phyloP scores from a whole-genome alignment of 768 basidiomycete species.

The Lactifluus echinatus region DNA sequence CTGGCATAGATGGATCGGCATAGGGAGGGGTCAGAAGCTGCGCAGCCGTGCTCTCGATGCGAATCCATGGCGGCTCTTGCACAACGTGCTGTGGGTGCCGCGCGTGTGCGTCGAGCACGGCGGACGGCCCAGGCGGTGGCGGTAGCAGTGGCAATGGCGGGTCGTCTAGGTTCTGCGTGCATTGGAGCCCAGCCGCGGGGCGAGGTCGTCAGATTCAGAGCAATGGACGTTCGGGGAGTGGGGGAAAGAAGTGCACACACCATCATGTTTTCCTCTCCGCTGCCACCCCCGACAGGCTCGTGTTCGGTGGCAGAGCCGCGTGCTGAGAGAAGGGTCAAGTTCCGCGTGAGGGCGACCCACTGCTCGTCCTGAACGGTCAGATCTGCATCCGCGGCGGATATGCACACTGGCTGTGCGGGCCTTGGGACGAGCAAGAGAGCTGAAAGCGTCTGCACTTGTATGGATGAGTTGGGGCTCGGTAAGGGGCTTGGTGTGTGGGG shows the following conservation, averaged over 20 bases:
- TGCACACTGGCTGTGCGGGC: not conserved
- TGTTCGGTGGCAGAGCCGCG: not conserved
- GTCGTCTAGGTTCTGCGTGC: constrained; percentile 14
- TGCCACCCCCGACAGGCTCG: not conserved
- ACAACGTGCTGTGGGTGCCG: constrained; percentile 7
- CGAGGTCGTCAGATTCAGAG: constrained; percentile 1
- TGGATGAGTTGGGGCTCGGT: constrained; percentile 21
- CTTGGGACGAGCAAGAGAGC: not conserved
- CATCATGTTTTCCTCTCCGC: constrained; percentile 42
- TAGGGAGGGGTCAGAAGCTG: not conserved
- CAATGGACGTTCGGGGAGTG: not conserved
- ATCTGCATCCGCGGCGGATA: constrained; percentile 14
- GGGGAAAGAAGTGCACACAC: not conserved
- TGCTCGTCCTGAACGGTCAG: constrained; percentile 37
- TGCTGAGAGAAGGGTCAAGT: constrained; percentile 40
- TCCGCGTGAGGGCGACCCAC: constrained; percentile 66
- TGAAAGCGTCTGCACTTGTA: constrained; percentile 19
- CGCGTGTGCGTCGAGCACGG: constrained; percentile 13
- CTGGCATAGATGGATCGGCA: not conserved
- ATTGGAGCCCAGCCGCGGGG: constrained; percentile 4
- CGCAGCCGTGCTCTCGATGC: constrained; percentile 26
- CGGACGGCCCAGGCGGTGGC: not conserved
- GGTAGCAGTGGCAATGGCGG: no score
- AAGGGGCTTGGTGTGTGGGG: constrained; percentile 14
- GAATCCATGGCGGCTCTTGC: constrained; percentile 14